Evolutionary conservation across 192 early-diverging fungal species (phyloP).

Genomic region (Backusella australiensis): DNA sequence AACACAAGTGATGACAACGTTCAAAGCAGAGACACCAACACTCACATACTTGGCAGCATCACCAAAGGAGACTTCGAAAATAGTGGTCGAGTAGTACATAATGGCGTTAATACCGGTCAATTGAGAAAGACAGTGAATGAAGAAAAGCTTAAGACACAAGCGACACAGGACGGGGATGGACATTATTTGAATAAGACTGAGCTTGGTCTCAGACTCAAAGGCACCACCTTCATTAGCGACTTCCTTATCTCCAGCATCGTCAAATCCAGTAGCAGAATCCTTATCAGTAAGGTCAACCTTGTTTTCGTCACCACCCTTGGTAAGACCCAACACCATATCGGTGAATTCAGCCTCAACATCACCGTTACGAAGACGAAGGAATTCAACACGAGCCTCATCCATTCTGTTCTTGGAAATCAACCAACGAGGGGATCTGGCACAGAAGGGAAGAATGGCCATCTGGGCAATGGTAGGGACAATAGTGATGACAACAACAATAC

Average conservation of each 20-base stretch:
- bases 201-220: slow-evolving; percentile 20
- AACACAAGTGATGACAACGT: slow-evolving; percentile 55
- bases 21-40: slow-evolving; percentile 56
- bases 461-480: slow-evolving; percentile 54
- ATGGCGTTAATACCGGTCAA: slow-evolving; percentile 69
- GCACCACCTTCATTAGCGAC: slow-evolving; percentile 14
- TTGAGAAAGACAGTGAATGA: slow-evolving; percentile 54
- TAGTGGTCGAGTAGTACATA: slow-evolving; percentile 63
- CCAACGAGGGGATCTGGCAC: slow-evolving; percentile 70
- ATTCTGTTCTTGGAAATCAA: slow-evolving; percentile 54
- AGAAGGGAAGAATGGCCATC: slow-evolving; percentile 54
- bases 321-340: slow-evolving; percentile 38
- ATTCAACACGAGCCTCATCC: slow-evolving; percentile 59
- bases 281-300: neutral
- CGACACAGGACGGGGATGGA: slow-evolving; percentile 31
- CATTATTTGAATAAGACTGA: slow-evolving; percentile 34
- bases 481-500: slow-evolving; percentile 46
- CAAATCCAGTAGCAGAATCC: slow-evolving; percentile 9
- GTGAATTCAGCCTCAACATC: slow-evolving; percentile 61
- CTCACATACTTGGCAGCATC: slow-evolving; percentile 52
- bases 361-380: slow-evolving; percentile 55
- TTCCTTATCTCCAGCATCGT: neutral
- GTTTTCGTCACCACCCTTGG: slow-evolving; percentile 13
- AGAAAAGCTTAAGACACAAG: slow-evolving; percentile 55
- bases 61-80: slow-evolving; percentile 58